Percentiles rank a stretch among this genome's conserved stretches.
Evolutionary conservation across 1,284 basidiomycete species (phyloP).

Genomic region (Rhodotorula sp.): DNA sequence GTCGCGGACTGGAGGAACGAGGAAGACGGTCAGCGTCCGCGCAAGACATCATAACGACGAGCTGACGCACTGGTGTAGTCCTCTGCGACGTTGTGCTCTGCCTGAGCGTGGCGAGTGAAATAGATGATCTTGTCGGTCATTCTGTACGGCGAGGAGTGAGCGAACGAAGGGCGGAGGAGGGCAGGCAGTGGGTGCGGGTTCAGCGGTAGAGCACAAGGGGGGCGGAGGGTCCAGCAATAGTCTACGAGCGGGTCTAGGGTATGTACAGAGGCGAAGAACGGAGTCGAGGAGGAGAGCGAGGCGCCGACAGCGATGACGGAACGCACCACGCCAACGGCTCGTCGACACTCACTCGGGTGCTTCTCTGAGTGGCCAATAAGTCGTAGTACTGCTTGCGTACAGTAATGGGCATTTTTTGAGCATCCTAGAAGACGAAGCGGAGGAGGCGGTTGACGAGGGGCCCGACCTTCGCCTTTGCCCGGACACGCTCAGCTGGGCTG

Average conservation of each 20-base stretch:
- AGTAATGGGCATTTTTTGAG: too few relatives aligned
- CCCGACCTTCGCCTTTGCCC: too few relatives aligned
- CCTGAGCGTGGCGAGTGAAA: constrained; percentile 51
- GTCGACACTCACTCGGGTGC: too few relatives aligned
- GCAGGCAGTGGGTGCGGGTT: background rate
- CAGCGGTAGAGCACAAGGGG: background rate
- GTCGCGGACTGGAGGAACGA: constrained; percentile 48
- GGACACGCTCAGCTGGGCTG: too few relatives aligned
- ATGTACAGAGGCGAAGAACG: background rate
- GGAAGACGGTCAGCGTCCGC: background rate
- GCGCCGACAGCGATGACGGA: too few relatives aligned
- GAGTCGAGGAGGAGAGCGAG: background rate
- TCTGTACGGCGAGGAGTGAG: background rate
- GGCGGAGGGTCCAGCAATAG: background rate
- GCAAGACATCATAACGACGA: background rate
- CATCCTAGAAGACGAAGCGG: too few relatives aligned
- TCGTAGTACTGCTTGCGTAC: too few relatives aligned
- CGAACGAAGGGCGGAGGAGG: background rate
- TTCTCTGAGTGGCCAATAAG: too few relatives aligned
- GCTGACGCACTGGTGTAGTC: constrained; percentile 48
- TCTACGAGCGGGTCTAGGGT: background rate
- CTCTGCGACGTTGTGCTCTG: constrained; percentile 46
- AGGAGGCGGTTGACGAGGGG: too few relatives aligned
- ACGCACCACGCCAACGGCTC: too few relatives aligned
- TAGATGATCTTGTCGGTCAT: constrained; percentile 45